Conservation (phyloP, 306 rosid genomes). For the Ziziphus jujuba region DNA sequence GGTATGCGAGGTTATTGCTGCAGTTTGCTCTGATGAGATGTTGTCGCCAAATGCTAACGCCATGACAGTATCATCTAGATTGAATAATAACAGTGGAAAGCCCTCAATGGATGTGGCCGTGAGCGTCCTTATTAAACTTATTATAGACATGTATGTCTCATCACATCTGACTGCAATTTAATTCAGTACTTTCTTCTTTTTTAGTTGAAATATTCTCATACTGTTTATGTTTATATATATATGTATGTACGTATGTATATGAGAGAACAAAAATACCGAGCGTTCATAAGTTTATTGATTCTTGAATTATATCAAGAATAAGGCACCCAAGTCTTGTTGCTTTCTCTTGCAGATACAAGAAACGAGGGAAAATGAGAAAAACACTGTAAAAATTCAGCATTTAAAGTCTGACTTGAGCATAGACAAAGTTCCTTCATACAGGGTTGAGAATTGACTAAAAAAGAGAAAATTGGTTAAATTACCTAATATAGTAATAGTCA, state of each 20-base stretch:
- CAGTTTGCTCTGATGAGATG: slow-evolving; percentile 91
- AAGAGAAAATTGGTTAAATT: neutral
- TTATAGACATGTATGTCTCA: slow-evolving; percentile 94
- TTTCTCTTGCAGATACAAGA: no score
- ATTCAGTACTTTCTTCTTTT: slow-evolving; percentile 19
- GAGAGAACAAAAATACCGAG: no score
- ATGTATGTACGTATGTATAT: neutral
- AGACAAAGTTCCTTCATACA: neutral
- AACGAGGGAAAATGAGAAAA: no score
- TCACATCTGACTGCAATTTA: slow-evolving; percentile 25
- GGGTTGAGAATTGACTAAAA: no score
- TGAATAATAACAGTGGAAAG: slow-evolving; percentile 69
- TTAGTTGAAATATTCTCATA: neutral
- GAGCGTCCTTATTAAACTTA: slow-evolving; percentile 96
- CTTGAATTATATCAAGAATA: no score
- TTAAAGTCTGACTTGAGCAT: no score
- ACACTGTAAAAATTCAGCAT: no score
- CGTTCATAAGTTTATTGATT: no score
- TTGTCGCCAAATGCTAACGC: slow-evolving; percentile 56
- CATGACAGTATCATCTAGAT: slow-evolving; percentile 60
- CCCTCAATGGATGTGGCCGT: slow-evolving; percentile 97
- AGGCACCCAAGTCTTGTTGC: no score
- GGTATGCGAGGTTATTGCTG: slow-evolving; percentile 96
- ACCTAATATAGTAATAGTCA: no score
- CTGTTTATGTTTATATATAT: neutral